Evolutionary conservation across 1,139 yeast genomes (phyloP), one percentile per base, ranked within the genome.

Genomic region (Kluyveromyces sp.): DNA sequence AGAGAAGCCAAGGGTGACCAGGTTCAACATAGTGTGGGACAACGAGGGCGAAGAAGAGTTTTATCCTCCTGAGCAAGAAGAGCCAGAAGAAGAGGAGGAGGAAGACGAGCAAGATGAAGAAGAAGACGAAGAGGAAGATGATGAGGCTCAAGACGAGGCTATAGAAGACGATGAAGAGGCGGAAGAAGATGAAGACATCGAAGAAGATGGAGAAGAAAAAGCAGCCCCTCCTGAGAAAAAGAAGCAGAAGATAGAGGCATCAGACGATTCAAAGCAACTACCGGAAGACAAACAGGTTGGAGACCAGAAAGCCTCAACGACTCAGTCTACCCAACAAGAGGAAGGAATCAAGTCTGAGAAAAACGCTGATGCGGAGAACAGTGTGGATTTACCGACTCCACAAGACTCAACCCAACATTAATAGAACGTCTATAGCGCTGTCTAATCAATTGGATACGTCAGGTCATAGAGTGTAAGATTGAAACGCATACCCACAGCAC

Each of bases 21-120:
- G 96, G 55, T 94, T 89, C 66, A 92, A 92, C 63, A 92, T 92
- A 48, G 94, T 88, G 4, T 92, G 99, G 99, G 92, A 82, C 61
- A 75, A 74, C 43, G 74, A 70, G 47, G 82, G 73, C 39, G 81
- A 74, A 33, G 75, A 71, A 39, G 74, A 74, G 28, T 84, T 78
- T 56, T 95, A 95, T 67, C 94, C 68, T 3, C 94, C 85, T 46
- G 83, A 77, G 55, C 79, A 75, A 0, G 57, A 76, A 3, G 83
- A 75, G 22, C 83, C 75, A 8, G 83, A 74, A 2, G 83, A 75
- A 7, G 77, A 73, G 3, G 78, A 71, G 6, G 80, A 69, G 1
- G 78, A 69, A 2, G 79, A 70, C 6, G 83, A 71, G 1, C 81
- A 70, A 2, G 79, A 67, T 2, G 76, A 65, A 2, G 79, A 67